phyloP scores from a whole-genome alignment of 805 yeast species.

The Wickerhamiella kazuoi region DNA sequence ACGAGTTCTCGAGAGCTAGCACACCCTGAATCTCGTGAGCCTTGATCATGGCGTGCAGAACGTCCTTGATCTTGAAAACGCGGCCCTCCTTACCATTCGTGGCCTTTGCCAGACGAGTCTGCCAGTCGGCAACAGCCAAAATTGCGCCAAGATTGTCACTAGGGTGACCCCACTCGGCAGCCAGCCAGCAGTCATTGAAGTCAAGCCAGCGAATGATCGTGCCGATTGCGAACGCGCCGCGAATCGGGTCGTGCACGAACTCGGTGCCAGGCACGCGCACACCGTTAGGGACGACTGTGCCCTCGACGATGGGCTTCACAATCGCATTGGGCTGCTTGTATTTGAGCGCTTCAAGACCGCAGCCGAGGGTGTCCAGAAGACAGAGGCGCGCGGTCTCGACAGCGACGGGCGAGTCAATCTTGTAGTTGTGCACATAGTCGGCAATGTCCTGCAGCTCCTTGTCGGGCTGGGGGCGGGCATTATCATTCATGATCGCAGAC shows the following conservation, averaged over 20 bases:
- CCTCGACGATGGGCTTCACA: constrained; percentile 41
- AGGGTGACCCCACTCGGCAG: constrained; percentile 59
- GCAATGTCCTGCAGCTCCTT: constrained; percentile 33
- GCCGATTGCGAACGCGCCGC: constrained; percentile 42
- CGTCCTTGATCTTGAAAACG: constrained; percentile 31
- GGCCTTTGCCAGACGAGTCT: constrained; percentile 29
- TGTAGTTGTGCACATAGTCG: constrained; percentile 30
- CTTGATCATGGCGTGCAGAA: constrained; percentile 39
- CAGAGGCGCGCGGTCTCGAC: constrained; percentile 38
- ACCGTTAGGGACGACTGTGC: constrained; percentile 37
- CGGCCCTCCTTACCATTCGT: constrained; percentile 25
- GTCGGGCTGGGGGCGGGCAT: constrained; percentile 36
- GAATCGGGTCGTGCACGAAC: constrained; percentile 35
- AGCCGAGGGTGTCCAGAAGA: constrained; percentile 39
- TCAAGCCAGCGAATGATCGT: constrained; percentile 44
- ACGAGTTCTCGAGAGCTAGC: constrained; percentile 41
- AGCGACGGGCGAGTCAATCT: constrained; percentile 31
- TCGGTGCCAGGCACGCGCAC: constrained; percentile 37
- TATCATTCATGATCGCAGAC: constrained; percentile 24
- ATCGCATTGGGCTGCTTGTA: constrained; percentile 31
- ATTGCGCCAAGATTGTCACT: constrained; percentile 44
- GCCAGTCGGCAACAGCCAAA: constrained; percentile 39
- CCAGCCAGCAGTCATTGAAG: constrained; percentile 47
- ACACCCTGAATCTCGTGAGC: constrained; percentile 50
- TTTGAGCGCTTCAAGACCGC: constrained; percentile 42